phyloP scores from a whole-genome alignment of 768 basidiomycete species.

The Porphyrellus cyaneotinctus region DNA sequence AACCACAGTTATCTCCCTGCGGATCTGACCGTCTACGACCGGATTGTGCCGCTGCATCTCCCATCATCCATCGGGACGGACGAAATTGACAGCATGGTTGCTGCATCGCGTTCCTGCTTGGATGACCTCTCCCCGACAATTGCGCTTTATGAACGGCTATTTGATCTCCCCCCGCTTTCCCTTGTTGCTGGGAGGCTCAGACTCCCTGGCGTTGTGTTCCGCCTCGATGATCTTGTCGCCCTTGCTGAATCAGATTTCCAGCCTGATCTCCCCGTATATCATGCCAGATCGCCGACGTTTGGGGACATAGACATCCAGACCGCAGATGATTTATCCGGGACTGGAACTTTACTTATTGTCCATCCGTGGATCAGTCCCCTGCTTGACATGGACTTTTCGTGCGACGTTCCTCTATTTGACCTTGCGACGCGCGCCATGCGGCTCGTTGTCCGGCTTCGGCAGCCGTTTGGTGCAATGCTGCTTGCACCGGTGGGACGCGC shows the following conservation, averaged over 20 bases:
- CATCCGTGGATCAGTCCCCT: neutral
- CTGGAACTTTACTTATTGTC: neutral
- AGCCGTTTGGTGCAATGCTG: neutral
- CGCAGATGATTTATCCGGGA: neutral
- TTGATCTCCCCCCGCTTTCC: neutral
- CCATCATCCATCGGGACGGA: neutral
- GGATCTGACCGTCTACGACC: neutral
- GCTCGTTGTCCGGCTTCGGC: neutral
- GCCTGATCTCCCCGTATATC: neutral
- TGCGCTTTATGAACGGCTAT: neutral
- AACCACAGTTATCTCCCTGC: constrained; percentile 8
- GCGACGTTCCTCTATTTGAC: neutral
- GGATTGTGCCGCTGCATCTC: neutral
- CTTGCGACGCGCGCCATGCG: neutral
- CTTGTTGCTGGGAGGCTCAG: neutral
- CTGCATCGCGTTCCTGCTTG: neutral
- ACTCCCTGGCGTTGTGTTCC: neutral
- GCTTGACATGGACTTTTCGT: neutral
- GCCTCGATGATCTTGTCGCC: neutral
- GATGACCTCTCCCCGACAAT: neutral
- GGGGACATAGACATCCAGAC: neutral
- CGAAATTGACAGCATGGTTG: neutral
- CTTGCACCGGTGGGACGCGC: neutral
- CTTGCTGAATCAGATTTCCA: neutral
- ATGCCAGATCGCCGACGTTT: neutral